A percentile compares a stretch with the other conserved stretches of the same genome.
These are phyloP conservation scores for Cryptosporidium tyzzeri DNA, from an alignment of 169 alveolate genomes.

Conservation along the genomic window DNA sequence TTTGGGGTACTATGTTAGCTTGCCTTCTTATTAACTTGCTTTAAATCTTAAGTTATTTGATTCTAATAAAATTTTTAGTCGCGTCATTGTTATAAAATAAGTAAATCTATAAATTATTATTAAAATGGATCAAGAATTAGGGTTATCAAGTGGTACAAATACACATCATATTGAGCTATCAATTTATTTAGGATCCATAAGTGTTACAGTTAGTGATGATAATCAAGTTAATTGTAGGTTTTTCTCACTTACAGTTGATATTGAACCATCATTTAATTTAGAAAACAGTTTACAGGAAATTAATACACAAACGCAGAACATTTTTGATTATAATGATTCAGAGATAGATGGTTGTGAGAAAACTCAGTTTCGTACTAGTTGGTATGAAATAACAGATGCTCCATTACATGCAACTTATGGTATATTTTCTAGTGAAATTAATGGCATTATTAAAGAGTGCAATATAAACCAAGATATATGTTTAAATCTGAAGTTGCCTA, in stretches of 20 bases:
- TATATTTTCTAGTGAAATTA: slow-evolving; percentile 34
- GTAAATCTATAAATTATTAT: slow-evolving; percentile 3
- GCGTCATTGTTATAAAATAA: background rate
- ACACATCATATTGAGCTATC: slow-evolving; percentile 9
- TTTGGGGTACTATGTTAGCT: background rate
- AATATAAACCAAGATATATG: background rate
- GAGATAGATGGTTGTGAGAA: slow-evolving; percentile 6
- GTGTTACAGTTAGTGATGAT: slow-evolving; percentile 26
- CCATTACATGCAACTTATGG: slow-evolving; percentile 6
- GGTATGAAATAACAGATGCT: slow-evolving; percentile 15
- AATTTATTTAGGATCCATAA: slow-evolving; percentile 29
- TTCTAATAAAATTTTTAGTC: background rate
- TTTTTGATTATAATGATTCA: slow-evolving; percentile 31
- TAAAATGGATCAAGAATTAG: background rate
- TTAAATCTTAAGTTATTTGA: background rate
- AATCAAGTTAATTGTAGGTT: background rate
- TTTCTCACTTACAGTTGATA: slow-evolving; percentile 31
- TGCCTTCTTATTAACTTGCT: background rate
- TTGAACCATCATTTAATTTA: slow-evolving; percentile 48
- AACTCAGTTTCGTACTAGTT: slow-evolving; percentile 35
- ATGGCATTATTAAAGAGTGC: slow-evolving; percentile 44
- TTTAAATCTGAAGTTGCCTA: slow-evolving; percentile 21
- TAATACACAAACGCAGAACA: background rate
- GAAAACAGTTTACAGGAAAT: background rate
- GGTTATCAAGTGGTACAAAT: background rate